Evolutionary conservation across 371 early-diverging fungal genomes (phyloP), one percentile per base, ranked within the genome.

Genomic region (Smittium mucronatum): DNA sequence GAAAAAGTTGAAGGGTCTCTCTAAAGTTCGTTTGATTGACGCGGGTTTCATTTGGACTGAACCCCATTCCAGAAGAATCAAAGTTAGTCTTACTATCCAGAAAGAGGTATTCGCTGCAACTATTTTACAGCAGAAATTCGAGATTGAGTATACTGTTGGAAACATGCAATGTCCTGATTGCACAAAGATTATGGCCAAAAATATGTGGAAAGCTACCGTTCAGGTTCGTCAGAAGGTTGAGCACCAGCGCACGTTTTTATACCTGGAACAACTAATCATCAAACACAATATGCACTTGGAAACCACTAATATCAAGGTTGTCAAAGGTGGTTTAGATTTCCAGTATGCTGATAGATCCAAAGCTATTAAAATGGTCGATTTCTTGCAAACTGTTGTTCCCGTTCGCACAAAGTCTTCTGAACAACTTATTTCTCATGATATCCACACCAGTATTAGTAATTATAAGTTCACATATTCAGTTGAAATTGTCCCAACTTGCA

Each of bases 1-100:
- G 36, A 95, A 95, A 81, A 93, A 91, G 76, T 84, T 97, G 61
- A 90, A 89, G 72, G 96, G 95, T 16, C 81, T 97, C 68, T 82
- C 78, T 70, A 94, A 93, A 78, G 93, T 98, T 28, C 87, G 97
- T 30, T 83, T 99, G 69, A 87, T 97, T 35, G 99, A 99, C 77
- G 97, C 99, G 1, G 91, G 93, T 34, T 99, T 99, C 75, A 88
- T 97, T 58, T 98, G 97, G 93, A 99, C 99, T 0, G 99, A 99
- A 79, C 98, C 98, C 36, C 98, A 99, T 81, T 90, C 93, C 69
- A 83, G 89, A 80, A 82, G 94, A 73, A 84, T 99, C 81, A 94
- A 93, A 79, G 89, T 99, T 72, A 95, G 95, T 81, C 81, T 99
- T 78, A 94, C 98, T 2, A 93, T 97, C 74, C 97, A 98, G 75